These are phyloP conservation scores for Paralagenidium karlingii DNA, from an alignment of 352 stramenopile species.

Conservation along the genomic window DNA sequence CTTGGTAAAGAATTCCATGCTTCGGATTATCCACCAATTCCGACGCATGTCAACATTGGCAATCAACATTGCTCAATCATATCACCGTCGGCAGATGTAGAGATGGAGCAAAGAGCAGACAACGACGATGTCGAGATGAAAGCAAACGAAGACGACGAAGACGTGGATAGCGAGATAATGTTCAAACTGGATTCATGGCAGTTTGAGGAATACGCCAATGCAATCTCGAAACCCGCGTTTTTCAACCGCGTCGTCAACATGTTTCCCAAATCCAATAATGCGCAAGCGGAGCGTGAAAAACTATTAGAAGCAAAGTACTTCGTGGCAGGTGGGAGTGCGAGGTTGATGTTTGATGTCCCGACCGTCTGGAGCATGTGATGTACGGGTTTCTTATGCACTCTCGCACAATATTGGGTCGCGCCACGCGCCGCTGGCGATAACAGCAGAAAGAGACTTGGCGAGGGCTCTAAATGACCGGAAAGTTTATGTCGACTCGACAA, in stretches of 20 bases:
- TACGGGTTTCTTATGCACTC: constrained; percentile 7
- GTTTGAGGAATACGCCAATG: constrained; percentile 3
- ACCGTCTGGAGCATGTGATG: constrained; percentile 3
- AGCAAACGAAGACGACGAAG: background rate
- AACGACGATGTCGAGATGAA: background rate
- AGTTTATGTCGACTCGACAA: constrained; percentile 1
- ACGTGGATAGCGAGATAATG: background rate
- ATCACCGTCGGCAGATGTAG: background rate
- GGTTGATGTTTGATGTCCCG: constrained; percentile 6
- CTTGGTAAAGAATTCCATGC: constrained; percentile 4
- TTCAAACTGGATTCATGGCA: constrained; percentile 3
- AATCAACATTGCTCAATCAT: too few species aligned
- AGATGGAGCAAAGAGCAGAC: background rate
- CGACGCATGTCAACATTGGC: constrained; percentile 1
- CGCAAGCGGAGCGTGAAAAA: constrained; percentile 1
- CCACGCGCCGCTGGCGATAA: background rate
- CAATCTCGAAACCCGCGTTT: background rate
- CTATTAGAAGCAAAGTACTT: constrained; percentile 6
- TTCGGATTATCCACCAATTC: background rate
- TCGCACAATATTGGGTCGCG: constrained; percentile 7
- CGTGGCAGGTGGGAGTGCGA: constrained; percentile 4
- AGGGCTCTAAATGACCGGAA: constrained; percentile 3
- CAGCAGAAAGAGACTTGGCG: constrained; percentile 2
- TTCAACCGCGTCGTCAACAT: background rate
- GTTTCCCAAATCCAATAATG: constrained; percentile 1